phyloP scores from a whole-genome alignment of 805 yeast species.

The Yamadazyma ubonensis region DNA sequence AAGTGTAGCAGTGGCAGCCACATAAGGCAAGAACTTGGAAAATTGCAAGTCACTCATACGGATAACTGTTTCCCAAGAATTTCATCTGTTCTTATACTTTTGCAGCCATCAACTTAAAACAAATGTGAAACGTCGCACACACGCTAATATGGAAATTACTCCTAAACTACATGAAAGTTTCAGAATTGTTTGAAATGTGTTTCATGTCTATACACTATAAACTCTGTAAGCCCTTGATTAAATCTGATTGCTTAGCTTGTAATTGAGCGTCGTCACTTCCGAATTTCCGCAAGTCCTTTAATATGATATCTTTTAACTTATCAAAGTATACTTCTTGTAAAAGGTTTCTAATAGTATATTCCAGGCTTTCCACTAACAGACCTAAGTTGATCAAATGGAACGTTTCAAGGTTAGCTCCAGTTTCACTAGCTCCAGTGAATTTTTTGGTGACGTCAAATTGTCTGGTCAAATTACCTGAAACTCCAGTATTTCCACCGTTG shows the following conservation, averaged over 20 bases:
- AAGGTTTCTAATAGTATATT: constrained; percentile 79
- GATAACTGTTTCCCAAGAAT: not conserved
- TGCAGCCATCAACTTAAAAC: constrained; percentile 8
- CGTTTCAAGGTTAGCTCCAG: constrained; percentile 40
- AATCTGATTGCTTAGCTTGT: constrained; percentile 35
- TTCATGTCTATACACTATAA: constrained; percentile 17
- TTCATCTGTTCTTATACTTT: constrained; percentile 2
- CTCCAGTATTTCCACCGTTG: constrained; percentile 30
- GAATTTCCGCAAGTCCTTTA: constrained; percentile 42
- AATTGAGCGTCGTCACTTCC: constrained; percentile 32
- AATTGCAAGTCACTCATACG: constrained; percentile 2
- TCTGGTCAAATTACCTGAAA: constrained; percentile 84
- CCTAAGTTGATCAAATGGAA: constrained; percentile 89
- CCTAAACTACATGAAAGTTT: too few relatives aligned
- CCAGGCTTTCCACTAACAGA: constrained; percentile 80
- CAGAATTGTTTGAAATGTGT: not conserved
- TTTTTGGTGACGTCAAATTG: constrained; percentile 61
- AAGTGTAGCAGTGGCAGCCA: not conserved
- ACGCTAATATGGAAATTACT: not conserved
- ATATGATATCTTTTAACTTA: constrained; percentile 82
- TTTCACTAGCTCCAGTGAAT: constrained; percentile 29
- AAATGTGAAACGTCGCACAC: constrained; percentile 8
- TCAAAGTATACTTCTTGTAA: constrained; percentile 94
- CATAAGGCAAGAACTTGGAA: constrained; percentile 5
- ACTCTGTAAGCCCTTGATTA: constrained; percentile 39